Percentiles rank a stretch among this genome's conserved stretches.
Conservation (phyloP, 805 yeast species). For the Kurtzmaniella cleridarum region DNA sequence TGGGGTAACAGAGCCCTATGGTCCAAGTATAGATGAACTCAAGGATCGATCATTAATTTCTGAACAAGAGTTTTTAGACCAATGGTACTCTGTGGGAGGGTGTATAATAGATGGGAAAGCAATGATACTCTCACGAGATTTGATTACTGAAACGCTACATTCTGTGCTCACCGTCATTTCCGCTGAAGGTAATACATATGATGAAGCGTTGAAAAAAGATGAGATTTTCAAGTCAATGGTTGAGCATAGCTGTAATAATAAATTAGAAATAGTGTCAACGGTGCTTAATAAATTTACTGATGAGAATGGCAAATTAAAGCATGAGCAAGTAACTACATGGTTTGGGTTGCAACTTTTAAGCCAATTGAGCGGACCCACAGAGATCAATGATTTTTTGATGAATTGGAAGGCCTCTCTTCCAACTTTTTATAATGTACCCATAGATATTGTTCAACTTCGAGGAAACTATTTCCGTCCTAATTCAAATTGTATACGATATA, state of each 20-base stretch:
- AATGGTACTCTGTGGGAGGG: conserved; percentile 55
- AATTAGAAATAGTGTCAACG: conserved; percentile 42
- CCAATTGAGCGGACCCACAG: conserved; percentile 13
- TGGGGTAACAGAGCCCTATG: conserved; percentile 7
- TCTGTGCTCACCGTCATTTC: conserved; percentile 22
- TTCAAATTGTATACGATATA: conserved; percentile 40
- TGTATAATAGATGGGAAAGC: conserved; percentile 44
- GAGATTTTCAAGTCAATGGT: conserved; percentile 14
- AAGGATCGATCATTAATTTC: conserved; percentile 50
- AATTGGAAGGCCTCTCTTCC: conserved; percentile 63
- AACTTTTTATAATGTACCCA: conserved; percentile 52
- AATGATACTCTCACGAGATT: conserved; percentile 20
- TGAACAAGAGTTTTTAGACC: conserved; percentile 40
- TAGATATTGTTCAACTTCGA: conserved; percentile 47
- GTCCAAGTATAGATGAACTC: conserved; percentile 26
- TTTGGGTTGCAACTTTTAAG: conserved; percentile 44
- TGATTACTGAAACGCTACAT: conserved; percentile 22
- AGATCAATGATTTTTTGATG: conserved; percentile 52
- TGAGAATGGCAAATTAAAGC: conserved; percentile 34
- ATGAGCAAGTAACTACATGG: conserved; percentile 47
- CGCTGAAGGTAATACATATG: conserved; percentile 17
- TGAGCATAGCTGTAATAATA: conserved; percentile 21
- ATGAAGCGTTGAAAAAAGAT: conserved; percentile 9
- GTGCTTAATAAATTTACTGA: conserved; percentile 43
- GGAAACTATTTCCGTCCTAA: conserved; percentile 39